phyloP scores from a whole-genome alignment of 2,329 filamentous ascomycete genomes.

The Cytospora piceicola region DNA sequence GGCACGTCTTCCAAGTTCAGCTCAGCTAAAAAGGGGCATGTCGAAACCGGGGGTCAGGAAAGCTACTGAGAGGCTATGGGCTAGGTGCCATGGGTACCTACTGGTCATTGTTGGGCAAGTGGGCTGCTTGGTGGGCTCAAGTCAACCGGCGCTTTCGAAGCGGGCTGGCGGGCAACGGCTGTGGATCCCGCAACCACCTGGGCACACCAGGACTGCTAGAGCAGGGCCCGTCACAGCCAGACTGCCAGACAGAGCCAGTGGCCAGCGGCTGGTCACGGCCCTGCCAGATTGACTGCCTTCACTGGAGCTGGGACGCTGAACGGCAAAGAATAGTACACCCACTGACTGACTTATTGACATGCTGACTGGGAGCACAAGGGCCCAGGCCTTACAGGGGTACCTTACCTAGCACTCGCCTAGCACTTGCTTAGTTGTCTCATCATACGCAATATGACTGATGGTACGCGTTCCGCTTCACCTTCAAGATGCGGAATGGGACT shows the following conservation, averaged over 20 bases:
- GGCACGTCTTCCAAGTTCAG: slow-evolving; percentile 20
- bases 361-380: too few species aligned
- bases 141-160: not conserved
- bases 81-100: too few species aligned
- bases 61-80: slow-evolving; percentile 10
- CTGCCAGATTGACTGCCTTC: too few species aligned
- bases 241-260: too few species aligned
- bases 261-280: not conserved
- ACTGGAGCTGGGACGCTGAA: not conserved
- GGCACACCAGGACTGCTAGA: too few species aligned
- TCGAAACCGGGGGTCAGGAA: not conserved
- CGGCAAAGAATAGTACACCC: not conserved
- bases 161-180: slow-evolving; percentile 2
- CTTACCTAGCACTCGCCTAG: not conserved
- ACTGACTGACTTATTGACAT: too few species aligned
- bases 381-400: not conserved
- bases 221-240: too few species aligned
- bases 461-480: not conserved
- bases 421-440: not conserved
- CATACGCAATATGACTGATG: not conserved
- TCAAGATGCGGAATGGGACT: not conserved
- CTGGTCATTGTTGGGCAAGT: slow-evolving; percentile 20
- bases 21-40: slow-evolving; percentile 30
- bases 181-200: not conserved
- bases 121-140: slow-evolving; percentile 1